These are phyloP conservation scores for Olyra latifolia DNA, from an alignment of 176 grass and related monocot species.

Conservation along the genomic window DNA sequence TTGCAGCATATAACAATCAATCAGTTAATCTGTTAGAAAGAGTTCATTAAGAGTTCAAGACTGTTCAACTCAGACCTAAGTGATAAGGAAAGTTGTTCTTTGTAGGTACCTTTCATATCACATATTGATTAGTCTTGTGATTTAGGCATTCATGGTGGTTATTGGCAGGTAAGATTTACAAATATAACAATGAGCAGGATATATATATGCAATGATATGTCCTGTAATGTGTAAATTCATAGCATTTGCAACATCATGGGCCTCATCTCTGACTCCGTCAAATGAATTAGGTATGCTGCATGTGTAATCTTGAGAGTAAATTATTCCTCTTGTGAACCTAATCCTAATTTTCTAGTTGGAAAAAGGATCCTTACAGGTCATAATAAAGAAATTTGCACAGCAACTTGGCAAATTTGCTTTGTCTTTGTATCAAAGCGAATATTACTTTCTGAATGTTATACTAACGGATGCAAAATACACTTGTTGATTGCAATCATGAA, in stretches of 20 bases:
- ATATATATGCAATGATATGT: background rate
- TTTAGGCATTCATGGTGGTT: background rate
- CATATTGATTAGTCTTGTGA: background rate
- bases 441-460: background rate
- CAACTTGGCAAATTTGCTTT: conserved; percentile 13
- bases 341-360: background rate
- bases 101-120: conserved; percentile 29
- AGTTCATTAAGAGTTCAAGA: conserved; percentile 7
- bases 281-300: conserved; percentile 31
- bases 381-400: conserved; percentile 21
- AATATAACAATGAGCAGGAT: background rate
- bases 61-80: conserved; percentile 11
- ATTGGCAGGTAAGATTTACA: background rate
- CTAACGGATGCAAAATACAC: background rate
- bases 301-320: conserved; percentile 33
- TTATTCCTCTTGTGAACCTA: conserved; percentile 31
- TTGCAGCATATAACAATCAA: background rate
- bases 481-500: background rate
- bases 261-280: conserved; percentile 26
- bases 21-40: conserved; percentile 9
- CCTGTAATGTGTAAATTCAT: background rate
- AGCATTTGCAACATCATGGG: background rate
- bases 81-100: conserved; percentile 10
- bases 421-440: background rate
- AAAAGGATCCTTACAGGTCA: background rate